phyloP scores from a whole-genome alignment of 805 yeast species.

The Kurtzmaniella fragi region DNA sequence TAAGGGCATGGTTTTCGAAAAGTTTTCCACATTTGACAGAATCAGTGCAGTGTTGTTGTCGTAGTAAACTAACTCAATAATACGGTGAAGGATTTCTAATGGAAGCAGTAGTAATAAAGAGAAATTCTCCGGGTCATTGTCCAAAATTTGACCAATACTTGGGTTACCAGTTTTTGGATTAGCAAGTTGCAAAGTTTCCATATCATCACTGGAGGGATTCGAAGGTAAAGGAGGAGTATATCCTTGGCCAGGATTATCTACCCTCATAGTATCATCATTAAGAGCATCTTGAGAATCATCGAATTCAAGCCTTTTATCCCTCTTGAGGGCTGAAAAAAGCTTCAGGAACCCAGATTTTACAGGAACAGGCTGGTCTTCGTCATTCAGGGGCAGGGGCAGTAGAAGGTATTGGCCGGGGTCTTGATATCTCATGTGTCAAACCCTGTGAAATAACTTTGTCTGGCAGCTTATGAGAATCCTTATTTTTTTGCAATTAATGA shows the following conservation, averaged over 20 bases:
- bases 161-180: no score
- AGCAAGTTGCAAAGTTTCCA: no score
- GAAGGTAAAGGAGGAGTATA: no score
- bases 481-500: no score
- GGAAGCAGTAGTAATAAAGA: conserved; percentile 35
- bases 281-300: no score
- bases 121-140: conserved; percentile 1
- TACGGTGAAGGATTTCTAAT: conserved; percentile 50
- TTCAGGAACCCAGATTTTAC: conserved; percentile 1
- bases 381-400: conserved; percentile 25
- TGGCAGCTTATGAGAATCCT: no score
- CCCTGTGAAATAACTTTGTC: no score
- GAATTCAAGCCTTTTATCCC: no score
- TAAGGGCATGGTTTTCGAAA: conserved; percentile 47
- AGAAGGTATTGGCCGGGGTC: conserved; percentile 10
- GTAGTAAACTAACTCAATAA: conserved; percentile 52
- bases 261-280: no score
- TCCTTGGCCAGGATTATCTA: no score
- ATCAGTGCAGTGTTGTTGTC: conserved; percentile 48
- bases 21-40: conserved; percentile 46
- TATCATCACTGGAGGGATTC: no score
- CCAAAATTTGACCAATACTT: not conserved
- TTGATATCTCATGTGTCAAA: conserved; percentile 1
- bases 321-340: conserved; percentile 2
- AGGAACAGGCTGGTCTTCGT: conserved; percentile 6